Base-by-base conservation (phyloP, 2,329 filamentous ascomycete species). In the Hypomyces rosellus region DNA sequence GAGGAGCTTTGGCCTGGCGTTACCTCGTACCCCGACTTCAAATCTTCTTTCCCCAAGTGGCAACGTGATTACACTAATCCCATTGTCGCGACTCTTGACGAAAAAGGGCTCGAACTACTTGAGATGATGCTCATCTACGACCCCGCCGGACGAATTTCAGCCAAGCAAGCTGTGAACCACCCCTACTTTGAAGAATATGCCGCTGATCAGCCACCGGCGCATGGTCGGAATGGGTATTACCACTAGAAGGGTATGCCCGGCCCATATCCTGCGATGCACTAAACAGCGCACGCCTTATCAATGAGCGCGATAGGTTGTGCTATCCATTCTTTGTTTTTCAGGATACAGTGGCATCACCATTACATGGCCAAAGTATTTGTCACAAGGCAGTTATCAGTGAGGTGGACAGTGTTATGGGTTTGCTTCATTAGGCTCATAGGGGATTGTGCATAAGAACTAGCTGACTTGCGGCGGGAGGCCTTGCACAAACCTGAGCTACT, bases 11-110 rank as follows among this genome's bases (percentile, higher is more conserved):
- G 90, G 90, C 90, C 90, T 33, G 90, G 90, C 54, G 89, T 96
- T 52, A 93, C 89, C n/a, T 90, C 88, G 7, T 95, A 95, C 73
- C 90, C 90, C 39, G 91, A 96, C 69, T 96, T 90, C 78, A 96
- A 96, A 71, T 69, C 86, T 25, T 91, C 88, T 3, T 96, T 96
- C 71, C 90, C 90, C 57, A 95, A 95, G 72, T 96, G 90, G 90
- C 77, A 79, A 60, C 82, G 88, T 51, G 85, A 90, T 63, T 76
- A 80, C 52, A 76, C 78, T 20, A 74, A 76, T 45, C 72, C 80
- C 25, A 75, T 93, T 34, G 88, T 90, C 62, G 79, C 81, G 40
- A 85, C 78, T 48, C 78, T 96, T 43, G 88, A 95, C 58, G 81
- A 87, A 2, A 69, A 76, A 20, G 86, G 86, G 20, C 74, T 88